Evolutionary conservation across 306 rosid genomes (phyloP), one percentile per base, ranked within the genome.

Genomic region (Fagus sylvatica): DNA sequence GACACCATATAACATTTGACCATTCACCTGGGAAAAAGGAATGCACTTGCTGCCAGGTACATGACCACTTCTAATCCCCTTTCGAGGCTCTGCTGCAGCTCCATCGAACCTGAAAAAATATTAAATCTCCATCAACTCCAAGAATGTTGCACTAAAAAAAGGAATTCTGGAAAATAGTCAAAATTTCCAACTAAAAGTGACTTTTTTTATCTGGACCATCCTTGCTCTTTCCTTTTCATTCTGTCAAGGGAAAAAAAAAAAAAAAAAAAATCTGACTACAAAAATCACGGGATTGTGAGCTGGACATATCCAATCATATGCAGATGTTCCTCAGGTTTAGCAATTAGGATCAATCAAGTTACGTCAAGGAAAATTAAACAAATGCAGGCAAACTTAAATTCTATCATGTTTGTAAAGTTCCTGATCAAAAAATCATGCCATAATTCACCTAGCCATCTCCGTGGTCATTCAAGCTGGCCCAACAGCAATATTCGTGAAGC

Each of bases 1-100:
- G 55, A 13, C 39, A 53, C 41, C 71, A 16, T 65, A 39, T 10
- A 65, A 65, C 49, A 79, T 39, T 9, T 60, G 73, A 61, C 75
- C 55, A 17, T 17, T 65, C 76, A 93, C 98, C 93, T 93, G 95
- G 28, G 79, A 2, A 85, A 88, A 93, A 75, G 98, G 97, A 74
- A 91, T 57, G 85, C 98, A 93, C 80, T 87, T 91, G 90, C 98
- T 93, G 70, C 93, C 92, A 67, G 98, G 98, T 76, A 93, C 95
- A 75, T 93, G 98, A 78, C 98, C 98, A 68, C 93, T 87, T 87
- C 90, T 87, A 74, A 93, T 90, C 72, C 98, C 98, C 85, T 89
- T 93, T 59, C 98, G 86, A 36, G 98, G 98, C 80, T 93, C 98
- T 5, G 83, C 81, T 42, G 87, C 93, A 80, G 83, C 53, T 85